Evolutionary conservation across 768 basidiomycete species (phyloP).

Genomic region (Russula virescens): DNA sequence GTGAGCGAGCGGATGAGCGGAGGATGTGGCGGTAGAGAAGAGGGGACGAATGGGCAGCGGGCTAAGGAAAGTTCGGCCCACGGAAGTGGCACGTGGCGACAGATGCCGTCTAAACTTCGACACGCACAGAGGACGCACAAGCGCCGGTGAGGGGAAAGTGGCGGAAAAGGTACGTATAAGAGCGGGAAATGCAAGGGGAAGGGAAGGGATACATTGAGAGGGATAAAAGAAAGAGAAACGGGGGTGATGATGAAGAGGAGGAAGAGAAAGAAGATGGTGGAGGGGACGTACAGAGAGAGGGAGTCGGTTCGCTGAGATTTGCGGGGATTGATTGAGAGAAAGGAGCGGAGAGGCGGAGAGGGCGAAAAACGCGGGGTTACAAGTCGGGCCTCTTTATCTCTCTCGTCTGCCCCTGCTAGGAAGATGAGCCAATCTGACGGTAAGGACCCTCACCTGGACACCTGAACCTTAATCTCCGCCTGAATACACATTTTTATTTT

Average conservation of each 20-base stretch:
- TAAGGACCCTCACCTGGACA: too few relatives aligned
- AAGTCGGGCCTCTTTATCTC: constrained; percentile 24
- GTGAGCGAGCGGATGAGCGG: constrained; percentile 14
- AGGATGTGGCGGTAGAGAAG: constrained; percentile 23
- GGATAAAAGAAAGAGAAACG: neutral
- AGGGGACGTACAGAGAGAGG: constrained; percentile 20
- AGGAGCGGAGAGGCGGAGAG: constrained; percentile 25
- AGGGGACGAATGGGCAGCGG: constrained; percentile 21
- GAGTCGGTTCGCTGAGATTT: constrained; percentile 24
- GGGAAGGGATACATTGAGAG: neutral
- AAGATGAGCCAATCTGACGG: neutral
- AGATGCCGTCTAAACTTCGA: constrained; percentile 11
- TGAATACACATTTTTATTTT: neutral
- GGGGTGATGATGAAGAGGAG: neutral
- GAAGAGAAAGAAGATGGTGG: neutral
- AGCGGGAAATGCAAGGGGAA: neutral
- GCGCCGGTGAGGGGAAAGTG: constrained; percentile 14
- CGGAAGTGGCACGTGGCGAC: constrained; percentile 21
- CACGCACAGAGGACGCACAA: constrained; percentile 11
- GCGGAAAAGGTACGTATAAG: neutral
- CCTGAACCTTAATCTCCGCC: constrained; percentile 5
- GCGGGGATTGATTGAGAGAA: constrained; percentile 22
- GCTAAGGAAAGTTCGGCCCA: constrained; percentile 13
- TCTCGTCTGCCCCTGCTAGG: neutral
- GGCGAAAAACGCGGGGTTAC: constrained; percentile 24